phyloP scores from a whole-genome alignment of 495 filamentous ascomycete species.

The Melanomma pulvis-pyrius region DNA sequence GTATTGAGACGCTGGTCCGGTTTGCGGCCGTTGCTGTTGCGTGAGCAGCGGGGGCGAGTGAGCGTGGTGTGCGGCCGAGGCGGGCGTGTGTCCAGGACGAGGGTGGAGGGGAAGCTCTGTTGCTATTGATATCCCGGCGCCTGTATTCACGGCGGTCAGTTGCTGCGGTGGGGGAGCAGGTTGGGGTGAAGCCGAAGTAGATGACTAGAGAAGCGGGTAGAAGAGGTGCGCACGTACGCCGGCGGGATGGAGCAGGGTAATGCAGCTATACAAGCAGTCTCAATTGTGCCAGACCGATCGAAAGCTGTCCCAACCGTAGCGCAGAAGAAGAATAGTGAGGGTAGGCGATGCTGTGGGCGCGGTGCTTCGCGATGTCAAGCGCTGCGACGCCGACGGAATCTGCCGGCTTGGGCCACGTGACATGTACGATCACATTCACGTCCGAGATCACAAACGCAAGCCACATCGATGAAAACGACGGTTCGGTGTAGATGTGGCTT shows the following conservation, averaged over 20 bases:
- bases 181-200: constrained; percentile 5
- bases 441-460: not conserved
- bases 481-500: not conserved
- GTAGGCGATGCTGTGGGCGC: constrained; percentile 16
- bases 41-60: not conserved
- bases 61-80: not conserved
- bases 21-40: not conserved
- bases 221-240: constrained; percentile 6
- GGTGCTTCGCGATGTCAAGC: not conserved
- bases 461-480: not conserved
- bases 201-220: not conserved
- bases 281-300: constrained; percentile 18
- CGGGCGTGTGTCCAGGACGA: not conserved
- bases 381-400: constrained; percentile 1
- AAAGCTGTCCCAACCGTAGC: constrained; percentile 14
- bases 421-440: not conserved
- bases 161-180: constrained; percentile 1
- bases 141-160: constrained; percentile 10
- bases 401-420: not conserved
- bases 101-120: not conserved
- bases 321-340: constrained; percentile 29
- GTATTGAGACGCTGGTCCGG: constrained; percentile 5
- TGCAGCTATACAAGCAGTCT: constrained; percentile 26
- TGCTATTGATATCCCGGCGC: constrained; percentile 9
- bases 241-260: not conserved